A percentile compares a stretch with the other conserved stretches of the same genome.
phyloP scores from a whole-genome alignment of 164 flowering plant species.

The Stephania japonica region DNA sequence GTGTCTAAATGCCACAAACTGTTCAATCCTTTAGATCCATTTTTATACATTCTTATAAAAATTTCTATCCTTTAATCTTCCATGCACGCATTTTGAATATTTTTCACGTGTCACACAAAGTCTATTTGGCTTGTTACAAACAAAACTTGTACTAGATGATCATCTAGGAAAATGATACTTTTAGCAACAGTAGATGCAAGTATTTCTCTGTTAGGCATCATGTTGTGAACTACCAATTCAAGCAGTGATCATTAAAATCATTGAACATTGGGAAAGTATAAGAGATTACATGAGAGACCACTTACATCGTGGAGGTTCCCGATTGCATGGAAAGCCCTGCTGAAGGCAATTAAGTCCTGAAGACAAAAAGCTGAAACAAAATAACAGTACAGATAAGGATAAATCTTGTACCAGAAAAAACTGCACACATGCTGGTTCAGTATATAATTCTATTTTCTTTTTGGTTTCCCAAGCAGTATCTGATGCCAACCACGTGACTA shows the following conservation, averaged over 20 bases:
- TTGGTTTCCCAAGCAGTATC: too few relatives aligned
- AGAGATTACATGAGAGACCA: slow-evolving; percentile 2
- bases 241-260: neutral
- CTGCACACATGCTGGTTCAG: neutral
- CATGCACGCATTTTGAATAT: too few relatives aligned
- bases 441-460: too few relatives aligned
- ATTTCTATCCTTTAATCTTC: neutral
- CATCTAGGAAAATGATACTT: neutral
- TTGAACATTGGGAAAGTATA: neutral
- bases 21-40: neutral
- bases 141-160: neutral
- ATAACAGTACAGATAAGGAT: slow-evolving; percentile 1
- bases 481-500: too few relatives aligned
- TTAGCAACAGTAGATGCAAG: neutral
- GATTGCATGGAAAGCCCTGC: slow-evolving; percentile 53
- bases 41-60: neutral
- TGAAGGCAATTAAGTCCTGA: slow-evolving; percentile 68
- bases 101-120: neutral
- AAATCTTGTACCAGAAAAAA: neutral
- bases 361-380: slow-evolving; percentile 35
- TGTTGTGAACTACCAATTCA: neutral
- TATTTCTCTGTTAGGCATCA: neutral
- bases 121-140: neutral
- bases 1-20: too few relatives aligned
- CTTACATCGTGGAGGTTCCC: slow-evolving; percentile 52